Percentiles rank a stretch among this genome's conserved stretches.
Conservation (phyloP, 345 rosid species). For the Mallotus nudiflorus region DNA sequence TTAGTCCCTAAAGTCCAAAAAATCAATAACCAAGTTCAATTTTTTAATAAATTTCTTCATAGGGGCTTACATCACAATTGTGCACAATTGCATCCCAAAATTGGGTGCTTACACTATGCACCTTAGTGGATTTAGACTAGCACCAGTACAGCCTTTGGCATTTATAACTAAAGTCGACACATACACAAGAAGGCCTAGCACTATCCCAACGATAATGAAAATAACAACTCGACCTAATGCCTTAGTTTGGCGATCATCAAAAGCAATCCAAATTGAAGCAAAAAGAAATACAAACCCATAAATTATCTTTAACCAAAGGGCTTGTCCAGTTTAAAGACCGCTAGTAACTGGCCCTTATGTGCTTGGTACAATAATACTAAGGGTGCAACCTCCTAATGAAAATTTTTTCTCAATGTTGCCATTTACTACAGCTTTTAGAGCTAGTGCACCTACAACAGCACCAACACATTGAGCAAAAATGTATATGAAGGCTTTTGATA, state of each 20-base stretch:
- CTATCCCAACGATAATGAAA: constrained; percentile 31
- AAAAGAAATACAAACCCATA: constrained; percentile 42
- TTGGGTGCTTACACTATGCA: no score
- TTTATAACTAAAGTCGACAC: constrained; percentile 41
- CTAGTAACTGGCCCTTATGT: constrained; percentile 23
- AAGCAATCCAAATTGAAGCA: constrained; percentile 45
- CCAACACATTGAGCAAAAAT: constrained; percentile 44
- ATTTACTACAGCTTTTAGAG: constrained; percentile 32
- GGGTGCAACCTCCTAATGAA: constrained; percentile 44
- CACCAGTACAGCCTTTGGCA: constrained; percentile 44
- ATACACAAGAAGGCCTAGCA: constrained; percentile 41
- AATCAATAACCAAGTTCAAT: no score
- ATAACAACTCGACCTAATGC: constrained; percentile 37
- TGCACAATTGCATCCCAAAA: no score
- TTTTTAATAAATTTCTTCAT: no score
- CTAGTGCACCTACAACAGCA: constrained; percentile 34
- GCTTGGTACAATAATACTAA: constrained; percentile 23
- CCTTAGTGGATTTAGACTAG: constrained; percentile 51
- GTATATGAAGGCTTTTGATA: constrained; percentile 28
- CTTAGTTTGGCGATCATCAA: constrained; percentile 38
- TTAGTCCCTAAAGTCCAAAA: no score
- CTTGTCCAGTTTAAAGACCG: constrained; percentile 21
- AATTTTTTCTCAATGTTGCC: constrained; percentile 13
- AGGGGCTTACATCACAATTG: no score
- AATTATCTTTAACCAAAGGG: constrained; percentile 36